A percentile compares a stretch with the other conserved stretches of the same genome.
phyloP scores from a whole-genome alignment of 805 yeast genomes.

The Diddensiella transvaalensis region DNA sequence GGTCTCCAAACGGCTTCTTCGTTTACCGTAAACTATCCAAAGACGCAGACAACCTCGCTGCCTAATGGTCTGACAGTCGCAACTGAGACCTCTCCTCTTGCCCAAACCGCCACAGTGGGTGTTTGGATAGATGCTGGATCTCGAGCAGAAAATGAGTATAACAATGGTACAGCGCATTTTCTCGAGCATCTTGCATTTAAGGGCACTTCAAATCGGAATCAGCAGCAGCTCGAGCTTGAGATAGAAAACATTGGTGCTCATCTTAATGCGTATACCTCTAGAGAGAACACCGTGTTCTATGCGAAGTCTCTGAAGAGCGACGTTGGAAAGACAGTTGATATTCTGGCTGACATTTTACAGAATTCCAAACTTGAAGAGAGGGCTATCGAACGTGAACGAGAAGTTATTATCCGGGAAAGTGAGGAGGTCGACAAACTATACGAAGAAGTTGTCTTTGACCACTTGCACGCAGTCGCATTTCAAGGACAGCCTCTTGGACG shows the following conservation, averaged over 20 bases:
- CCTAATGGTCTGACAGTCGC: conserved; percentile 96
- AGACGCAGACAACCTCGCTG: conserved; percentile 65
- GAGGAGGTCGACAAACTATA: conserved; percentile 98
- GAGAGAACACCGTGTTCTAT: conserved; percentile 96
- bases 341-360: conserved; percentile 84
- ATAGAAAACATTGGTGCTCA: conserved; percentile 96
- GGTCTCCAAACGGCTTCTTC: conserved; percentile 7
- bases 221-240: conserved; percentile 80
- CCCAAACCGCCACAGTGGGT: conserved; percentile 94
- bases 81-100: conserved; percentile 78
- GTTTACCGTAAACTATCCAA: conserved; percentile 32
- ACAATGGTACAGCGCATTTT: conserved; percentile 96
- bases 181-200: conserved; percentile 95
- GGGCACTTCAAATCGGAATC: conserved; percentile 81
- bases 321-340: conserved; percentile 81
- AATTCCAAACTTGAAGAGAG: conserved; percentile 72
- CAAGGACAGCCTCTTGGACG: conserved; percentile 91
- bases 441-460: conserved; percentile 97
- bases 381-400: conserved; percentile 94
- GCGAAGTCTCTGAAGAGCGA: conserved; percentile 82
- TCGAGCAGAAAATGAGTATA: conserved; percentile 80
- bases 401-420: conserved; percentile 91
- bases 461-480: conserved; percentile 88
- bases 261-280: conserved; percentile 95
- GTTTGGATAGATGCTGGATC: conserved; percentile 99